Conservation (phyloP, 2,329 filamentous ascomycete genomes). For the Apiospora marii region DNA sequence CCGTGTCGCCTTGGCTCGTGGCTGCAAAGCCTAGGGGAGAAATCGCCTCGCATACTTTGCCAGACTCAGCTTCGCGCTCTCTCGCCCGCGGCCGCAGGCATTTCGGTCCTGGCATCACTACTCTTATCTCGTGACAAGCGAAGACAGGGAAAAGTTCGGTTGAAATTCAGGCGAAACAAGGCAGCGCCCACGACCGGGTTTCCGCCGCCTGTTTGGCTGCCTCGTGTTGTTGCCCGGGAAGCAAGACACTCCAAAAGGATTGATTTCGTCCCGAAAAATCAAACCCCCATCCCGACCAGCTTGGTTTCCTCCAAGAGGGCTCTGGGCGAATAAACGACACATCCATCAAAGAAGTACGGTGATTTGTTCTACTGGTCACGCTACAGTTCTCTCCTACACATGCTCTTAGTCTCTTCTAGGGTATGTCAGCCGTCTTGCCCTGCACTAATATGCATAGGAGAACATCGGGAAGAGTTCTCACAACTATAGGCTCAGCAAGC, state of each 20-base stretch:
- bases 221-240: neutral
- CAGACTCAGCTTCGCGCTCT: neutral
- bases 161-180: neutral
- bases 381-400: neutral
- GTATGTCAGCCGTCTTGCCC: too few relatives aligned
- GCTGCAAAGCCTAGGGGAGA: neutral
- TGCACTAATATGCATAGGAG: neutral
- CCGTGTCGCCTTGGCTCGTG: neutral
- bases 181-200: neutral
- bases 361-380: neutral
- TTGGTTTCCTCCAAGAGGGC: neutral
- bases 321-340: neutral
- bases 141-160: neutral
- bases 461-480: neutral
- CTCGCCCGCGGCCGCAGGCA: too few relatives aligned
- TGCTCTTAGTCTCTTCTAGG: neutral
- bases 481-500: neutral
- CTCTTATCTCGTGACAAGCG: neutral
- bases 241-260: neutral
- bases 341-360: neutral
- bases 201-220: neutral
- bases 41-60: neutral
- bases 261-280: neutral
- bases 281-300: neutral
- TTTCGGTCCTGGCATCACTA: neutral